Percentiles rank a stretch among this genome's conserved stretches.
Conservation (phyloP, 257 asterid species). For the Linaria vulgaris region DNA sequence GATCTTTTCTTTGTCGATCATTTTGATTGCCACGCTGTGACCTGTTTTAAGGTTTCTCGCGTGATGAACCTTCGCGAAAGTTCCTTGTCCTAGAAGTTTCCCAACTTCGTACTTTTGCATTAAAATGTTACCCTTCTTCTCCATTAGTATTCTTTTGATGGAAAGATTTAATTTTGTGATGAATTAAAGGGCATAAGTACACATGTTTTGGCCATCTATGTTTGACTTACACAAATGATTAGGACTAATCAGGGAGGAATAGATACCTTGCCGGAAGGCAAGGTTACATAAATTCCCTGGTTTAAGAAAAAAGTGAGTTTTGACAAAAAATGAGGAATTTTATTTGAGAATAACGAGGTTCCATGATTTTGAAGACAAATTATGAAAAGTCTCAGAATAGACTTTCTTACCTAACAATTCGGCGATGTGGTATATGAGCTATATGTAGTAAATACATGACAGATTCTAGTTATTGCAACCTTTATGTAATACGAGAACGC, state of each 20-base stretch:
- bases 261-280: constrained; percentile 44
- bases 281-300: constrained; percentile 35
- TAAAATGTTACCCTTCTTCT: constrained; percentile 58
- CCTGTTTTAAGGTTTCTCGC: constrained; percentile 61
- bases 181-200: constrained; percentile 6
- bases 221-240: no score
- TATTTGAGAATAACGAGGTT: constrained; percentile 2
- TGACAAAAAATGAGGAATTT: background rate
- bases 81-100: constrained; percentile 75
- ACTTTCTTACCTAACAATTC: background rate
- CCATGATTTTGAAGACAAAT: background rate
- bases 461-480: background rate
- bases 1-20: constrained; percentile 71
- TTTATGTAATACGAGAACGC: no score
- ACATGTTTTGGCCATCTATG: background rate
- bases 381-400: background rate
- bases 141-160: constrained; percentile 33
- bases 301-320: constrained; percentile 11
- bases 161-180: background rate
- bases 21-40: constrained; percentile 65
- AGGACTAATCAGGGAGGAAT: constrained; percentile 3
- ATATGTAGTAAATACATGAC: background rate
- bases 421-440: background rate
- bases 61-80: constrained; percentile 84
- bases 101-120: constrained; percentile 82